Base-by-base conservation (phyloP, 352 stramenopile genomes). In the Blastocystis hominis region DNA sequence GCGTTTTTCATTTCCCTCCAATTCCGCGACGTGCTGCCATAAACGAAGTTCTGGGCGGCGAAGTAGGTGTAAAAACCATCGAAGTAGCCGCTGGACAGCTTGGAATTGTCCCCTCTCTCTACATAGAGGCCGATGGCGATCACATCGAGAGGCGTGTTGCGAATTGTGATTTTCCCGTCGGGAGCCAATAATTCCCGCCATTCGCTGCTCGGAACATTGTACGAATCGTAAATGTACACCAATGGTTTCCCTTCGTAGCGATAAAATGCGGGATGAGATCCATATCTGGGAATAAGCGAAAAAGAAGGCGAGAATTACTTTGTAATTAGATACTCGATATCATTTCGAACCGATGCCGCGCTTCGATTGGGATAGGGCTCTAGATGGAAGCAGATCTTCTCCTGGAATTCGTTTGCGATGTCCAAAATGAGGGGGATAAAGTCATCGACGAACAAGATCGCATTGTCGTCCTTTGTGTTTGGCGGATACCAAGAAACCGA, bases 51-150 rank as follows among this genome's bases (percentile, higher is more conserved):
- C 54, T 89, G 38, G 34, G 79, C 44, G 6, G 86, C 86, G 56
- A 89, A 89, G 75, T 89, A 89, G 46, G 86, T 89, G 56, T 89
- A 89, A 7, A 89, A 87, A 4, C 86, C 86, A 55, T 89, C 70
- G 55, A 86, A 89, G 5, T 36, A 38, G 15, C 77, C 61, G 13
- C 89, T 75, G 0, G n/a, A 40, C 5, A 89, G 50, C 7, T 64
- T 44, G 10, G 34, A 3, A n/a, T 42, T 62, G 47, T 89, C 55
- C 2, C 17, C 47, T 30, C 34, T 40, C 30, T 89, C 24, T 3
- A 89, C 86, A 30, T 86, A 38, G 34, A 89, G 44, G 0, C 86
- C 86, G 40, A 89, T 87, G 34, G 68, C 86, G n/a, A 89, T 87
- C 13, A 63, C 10, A 42, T 89, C 77, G 30, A 70, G 81, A 3